These are phyloP conservation scores for Bassia scoparia DNA, from an alignment of 148 eudicot genomes.

Conservation along the genomic window DNA sequence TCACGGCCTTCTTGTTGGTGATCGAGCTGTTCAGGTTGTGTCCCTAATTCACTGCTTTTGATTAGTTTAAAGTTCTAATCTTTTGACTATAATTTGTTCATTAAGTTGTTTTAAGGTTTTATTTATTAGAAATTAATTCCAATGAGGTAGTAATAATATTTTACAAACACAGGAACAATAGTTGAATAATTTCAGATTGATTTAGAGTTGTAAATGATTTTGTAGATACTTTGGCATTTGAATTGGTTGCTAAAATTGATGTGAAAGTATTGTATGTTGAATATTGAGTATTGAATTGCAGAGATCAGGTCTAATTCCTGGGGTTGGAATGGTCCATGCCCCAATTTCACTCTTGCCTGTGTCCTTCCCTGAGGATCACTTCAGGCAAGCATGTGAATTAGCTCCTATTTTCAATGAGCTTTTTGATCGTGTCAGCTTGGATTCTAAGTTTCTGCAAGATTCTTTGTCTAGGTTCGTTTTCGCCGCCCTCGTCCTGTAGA, in stretches of 20 bases:
- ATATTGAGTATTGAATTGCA: conserved; percentile 37
- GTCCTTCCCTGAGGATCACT: conserved; percentile 67
- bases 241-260: background rate
- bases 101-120: background rate
- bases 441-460: conserved; percentile 73
- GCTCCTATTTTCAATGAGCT: conserved; percentile 97
- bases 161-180: too few species aligned
- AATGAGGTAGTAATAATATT: background rate
- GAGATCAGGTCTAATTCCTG: conserved; percentile 86
- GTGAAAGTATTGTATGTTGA: background rate
- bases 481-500: background rate
- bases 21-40: conserved; percentile 58
- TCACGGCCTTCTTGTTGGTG: conserved; percentile 86
- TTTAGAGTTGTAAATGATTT: background rate
- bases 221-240: background rate
- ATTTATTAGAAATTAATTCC: background rate
- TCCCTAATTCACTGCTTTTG: background rate
- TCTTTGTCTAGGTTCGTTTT: conserved; percentile 74
- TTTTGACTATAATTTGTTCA: background rate
- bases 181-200: too few species aligned
- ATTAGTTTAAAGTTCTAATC: background rate
- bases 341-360: conserved; percentile 75
- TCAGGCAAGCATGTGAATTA: conserved; percentile 75
- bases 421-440: conserved; percentile 90
- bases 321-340: conserved; percentile 92